Conservation (phyloP, 768 basidiomycete species). For the Stropharia rugosoannulata region DNA sequence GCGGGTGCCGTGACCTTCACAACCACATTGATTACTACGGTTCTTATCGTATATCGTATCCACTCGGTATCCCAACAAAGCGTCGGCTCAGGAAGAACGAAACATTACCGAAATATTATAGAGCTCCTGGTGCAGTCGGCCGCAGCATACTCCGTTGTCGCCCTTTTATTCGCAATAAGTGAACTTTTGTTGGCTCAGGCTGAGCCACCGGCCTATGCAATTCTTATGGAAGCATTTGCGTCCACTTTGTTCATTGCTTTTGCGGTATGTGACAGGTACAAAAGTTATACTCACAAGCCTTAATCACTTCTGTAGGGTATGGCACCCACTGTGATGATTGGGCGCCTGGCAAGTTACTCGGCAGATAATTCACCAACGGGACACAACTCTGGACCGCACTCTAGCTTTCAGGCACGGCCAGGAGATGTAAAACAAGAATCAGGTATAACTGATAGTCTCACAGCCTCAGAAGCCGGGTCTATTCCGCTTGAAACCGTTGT, state of each 20-base stretch:
- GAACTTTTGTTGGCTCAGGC: background rate
- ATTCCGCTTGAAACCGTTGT: no score
- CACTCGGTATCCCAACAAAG: background rate
- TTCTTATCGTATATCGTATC: no score
- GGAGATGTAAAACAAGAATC: no score
- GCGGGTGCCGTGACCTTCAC: no score
- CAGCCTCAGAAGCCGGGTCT: no score
- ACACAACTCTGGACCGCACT: no score
- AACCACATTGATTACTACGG: no score
- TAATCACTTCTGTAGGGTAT: background rate
- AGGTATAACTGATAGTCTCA: no score
- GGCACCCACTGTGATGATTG: slow-evolving; percentile 2
- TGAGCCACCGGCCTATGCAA: background rate
- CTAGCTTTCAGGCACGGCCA: no score
- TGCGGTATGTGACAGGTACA: background rate
- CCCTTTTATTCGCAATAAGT: background rate
- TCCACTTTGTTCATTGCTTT: background rate
- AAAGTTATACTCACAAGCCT: background rate
- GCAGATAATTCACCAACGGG: no score
- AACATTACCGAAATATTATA: background rate
- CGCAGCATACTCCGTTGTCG: background rate
- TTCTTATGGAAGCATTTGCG: background rate
- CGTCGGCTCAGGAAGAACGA: background rate
- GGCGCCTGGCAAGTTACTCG: background rate
- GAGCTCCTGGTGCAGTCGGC: slow-evolving; percentile 1